phyloP scores from a whole-genome alignment of 2,329 filamentous ascomycete species.

The Colletotrichum neosansevieriae region DNA sequence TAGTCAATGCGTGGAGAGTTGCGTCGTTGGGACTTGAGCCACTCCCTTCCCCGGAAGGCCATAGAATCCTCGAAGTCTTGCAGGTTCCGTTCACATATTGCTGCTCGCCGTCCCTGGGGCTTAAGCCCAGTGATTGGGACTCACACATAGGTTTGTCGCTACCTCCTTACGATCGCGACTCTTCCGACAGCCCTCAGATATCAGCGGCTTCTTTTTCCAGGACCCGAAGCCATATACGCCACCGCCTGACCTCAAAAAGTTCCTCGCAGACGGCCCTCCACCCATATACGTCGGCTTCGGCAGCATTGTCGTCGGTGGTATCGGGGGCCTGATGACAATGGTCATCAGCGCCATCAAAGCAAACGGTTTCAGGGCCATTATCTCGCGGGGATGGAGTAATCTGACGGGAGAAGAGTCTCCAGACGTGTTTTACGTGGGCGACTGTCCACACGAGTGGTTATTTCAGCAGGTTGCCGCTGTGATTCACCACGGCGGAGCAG shows the following conservation, averaged over 20 bases:
- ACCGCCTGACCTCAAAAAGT: conserved; percentile 63
- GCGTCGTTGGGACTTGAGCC: conserved; percentile 74
- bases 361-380: conserved; percentile 33
- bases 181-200: conserved; percentile 38
- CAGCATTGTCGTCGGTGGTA: conserved; percentile 27
- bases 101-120: conserved; percentile 77
- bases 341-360: conserved; percentile 31
- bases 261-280: conserved; percentile 67
- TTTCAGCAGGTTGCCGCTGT: conserved; percentile 39
- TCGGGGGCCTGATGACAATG: conserved; percentile 28
- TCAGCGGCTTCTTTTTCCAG: conserved; percentile 77
- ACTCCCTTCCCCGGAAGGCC: conserved; percentile 77
- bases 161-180: conserved; percentile 49
- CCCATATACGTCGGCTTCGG: conserved; percentile 45
- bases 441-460: conserved; percentile 38
- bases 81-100: conserved; percentile 82
- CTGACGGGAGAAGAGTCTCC: conserved; percentile 24
- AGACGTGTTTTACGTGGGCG: conserved; percentile 35
- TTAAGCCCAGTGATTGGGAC: conserved; percentile 75
- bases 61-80: conserved; percentile 76
- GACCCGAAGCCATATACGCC: conserved; percentile 67
- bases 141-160: conserved; percentile 67
- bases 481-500: conserved; percentile 37
- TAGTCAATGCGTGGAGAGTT: conserved; percentile 88
- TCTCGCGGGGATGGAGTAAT: conserved; percentile 36